Evolutionary conservation across 2,329 filamentous ascomycete species (phyloP), one percentile per base, ranked within the genome.

Genomic region (Sclerotinia trifoliorum): DNA sequence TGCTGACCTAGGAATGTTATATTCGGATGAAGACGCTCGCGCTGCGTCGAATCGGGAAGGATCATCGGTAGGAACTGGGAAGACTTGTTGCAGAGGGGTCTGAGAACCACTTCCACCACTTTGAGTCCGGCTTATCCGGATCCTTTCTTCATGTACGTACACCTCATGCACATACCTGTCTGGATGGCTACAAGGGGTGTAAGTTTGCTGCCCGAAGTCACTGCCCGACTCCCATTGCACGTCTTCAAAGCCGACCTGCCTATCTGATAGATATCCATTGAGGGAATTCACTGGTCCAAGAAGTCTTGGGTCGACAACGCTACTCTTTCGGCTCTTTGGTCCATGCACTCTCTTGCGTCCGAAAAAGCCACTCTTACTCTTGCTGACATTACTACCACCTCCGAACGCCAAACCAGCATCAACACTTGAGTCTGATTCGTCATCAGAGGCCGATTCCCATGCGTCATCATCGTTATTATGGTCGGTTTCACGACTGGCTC

Each of bases 41-140:
- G 79, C 80, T 61, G 83, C 85, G 71, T 92, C 88, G 72, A 89
- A 89, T 35, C 80, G 82, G 26, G 80, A 82, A 8, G 88, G 86
- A 71, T 94, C 91, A 3, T 84, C 84, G 0, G 89, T 89, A 5
- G 89, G 85, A 44, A 89, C 80, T 10, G 91, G 87, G 72, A 88
- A 89, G 46, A 92, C 85, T 42, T 86, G 83, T 74, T 89, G 88
- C 79, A 92, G 80, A 13, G 83, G 72, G n/a, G 63, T 56, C 51
- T 74, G 72, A 21, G 74, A 71, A 77, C 82, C 57, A 77, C 76
- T 72, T 79, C 54, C 58, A 57, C 81, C 70, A 80, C 83, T 73
- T 69, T 76, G 72, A 32, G 75, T 74, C 65, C 76, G 65, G 39
- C 51, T 57, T 56, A 68, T 42, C n/a, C 58, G 64, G 3, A 57